A percentile compares a stretch with the other conserved stretches of the same genome.
Evolutionary conservation across 176 grass and related monocot genomes (phyloP).

Genomic region (Saccharum spontaneum): DNA sequence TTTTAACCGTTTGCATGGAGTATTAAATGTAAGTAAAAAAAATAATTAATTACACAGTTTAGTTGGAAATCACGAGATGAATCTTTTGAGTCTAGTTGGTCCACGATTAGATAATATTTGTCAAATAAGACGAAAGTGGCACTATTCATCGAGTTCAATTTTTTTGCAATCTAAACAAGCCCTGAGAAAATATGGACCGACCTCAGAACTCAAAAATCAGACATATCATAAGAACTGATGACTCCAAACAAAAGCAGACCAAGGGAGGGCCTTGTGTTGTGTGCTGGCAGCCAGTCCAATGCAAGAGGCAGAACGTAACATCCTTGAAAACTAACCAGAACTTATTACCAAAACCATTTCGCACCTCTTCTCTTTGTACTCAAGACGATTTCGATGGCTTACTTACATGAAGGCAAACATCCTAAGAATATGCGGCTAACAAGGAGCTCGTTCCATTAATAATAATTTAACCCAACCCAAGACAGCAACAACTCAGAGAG

Average conservation of each 20-base stretch:
- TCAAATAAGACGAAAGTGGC: too few species aligned
- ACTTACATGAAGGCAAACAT: background rate
- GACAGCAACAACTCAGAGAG: background rate
- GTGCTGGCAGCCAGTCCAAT: background rate
- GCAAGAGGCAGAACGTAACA: conserved; percentile 9
- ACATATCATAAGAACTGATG: background rate
- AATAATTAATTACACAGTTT: too few species aligned
- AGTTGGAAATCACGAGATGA: too few species aligned
- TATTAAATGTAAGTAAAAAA: too few species aligned
- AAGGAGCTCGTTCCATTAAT: background rate
- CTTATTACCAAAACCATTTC: background rate
- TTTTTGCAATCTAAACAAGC: too few species aligned
- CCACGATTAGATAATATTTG: too few species aligned
- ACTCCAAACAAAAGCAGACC: background rate
- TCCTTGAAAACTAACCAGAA: background rate
- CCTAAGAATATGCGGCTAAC: background rate
- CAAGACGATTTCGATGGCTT: background rate
- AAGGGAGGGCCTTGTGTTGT: background rate
- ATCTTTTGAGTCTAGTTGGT: too few species aligned
- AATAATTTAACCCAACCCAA: background rate
- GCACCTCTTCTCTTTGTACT: background rate
- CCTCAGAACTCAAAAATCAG: background rate
- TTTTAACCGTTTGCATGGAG: too few species aligned
- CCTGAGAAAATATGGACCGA: conserved; percentile 3
- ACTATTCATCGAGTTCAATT: too few species aligned